Percentiles rank a stretch among this genome's conserved stretches.
Conservation (phyloP, 208 protist genomes). For the Trypanosoma cruzi region DNA sequence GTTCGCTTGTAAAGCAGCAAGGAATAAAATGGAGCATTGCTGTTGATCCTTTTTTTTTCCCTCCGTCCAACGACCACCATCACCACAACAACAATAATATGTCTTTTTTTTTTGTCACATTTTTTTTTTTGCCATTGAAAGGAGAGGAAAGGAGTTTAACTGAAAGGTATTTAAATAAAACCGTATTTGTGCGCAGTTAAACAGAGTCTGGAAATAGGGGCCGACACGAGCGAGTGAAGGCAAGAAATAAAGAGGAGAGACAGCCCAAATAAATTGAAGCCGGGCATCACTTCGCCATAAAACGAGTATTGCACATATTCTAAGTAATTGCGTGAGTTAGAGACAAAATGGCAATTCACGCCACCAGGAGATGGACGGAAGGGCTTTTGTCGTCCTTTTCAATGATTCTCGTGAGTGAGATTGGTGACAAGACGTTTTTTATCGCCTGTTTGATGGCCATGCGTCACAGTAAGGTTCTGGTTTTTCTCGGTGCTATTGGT, state of each 20-base stretch:
- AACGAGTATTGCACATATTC: too few relatives aligned
- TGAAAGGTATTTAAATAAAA: too few relatives aligned
- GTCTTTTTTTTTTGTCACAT: too few relatives aligned
- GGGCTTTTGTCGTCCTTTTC: constrained; percentile 88
- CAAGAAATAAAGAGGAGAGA: neutral
- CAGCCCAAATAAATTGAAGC: neutral
- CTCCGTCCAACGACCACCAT: neutral
- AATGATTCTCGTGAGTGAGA: constrained; percentile 94
- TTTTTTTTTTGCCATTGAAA: too few relatives aligned
- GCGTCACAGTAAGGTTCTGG: constrained; percentile 79
- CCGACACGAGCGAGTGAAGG: neutral
- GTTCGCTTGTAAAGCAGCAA: neutral
- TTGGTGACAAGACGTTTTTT: constrained; percentile 98
- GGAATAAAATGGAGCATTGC: neutral
- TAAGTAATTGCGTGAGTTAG: neutral
- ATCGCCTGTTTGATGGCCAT: constrained; percentile 96
- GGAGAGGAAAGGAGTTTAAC: too few relatives aligned
- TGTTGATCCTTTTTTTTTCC: neutral
- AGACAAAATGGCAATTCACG: neutral
- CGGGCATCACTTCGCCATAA: too few relatives aligned
- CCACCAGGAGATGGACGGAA: constrained; percentile 42
- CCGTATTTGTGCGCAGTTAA: too few relatives aligned
- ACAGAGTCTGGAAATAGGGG: too few relatives aligned
- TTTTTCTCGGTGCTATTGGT: constrained; percentile 85
- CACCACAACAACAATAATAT: too few relatives aligned